Evolutionary conservation across 176 grass and related monocot genomes (phyloP), one percentile per base, ranked within the genome.

Genomic region (Tillandsia fasciculata): DNA sequence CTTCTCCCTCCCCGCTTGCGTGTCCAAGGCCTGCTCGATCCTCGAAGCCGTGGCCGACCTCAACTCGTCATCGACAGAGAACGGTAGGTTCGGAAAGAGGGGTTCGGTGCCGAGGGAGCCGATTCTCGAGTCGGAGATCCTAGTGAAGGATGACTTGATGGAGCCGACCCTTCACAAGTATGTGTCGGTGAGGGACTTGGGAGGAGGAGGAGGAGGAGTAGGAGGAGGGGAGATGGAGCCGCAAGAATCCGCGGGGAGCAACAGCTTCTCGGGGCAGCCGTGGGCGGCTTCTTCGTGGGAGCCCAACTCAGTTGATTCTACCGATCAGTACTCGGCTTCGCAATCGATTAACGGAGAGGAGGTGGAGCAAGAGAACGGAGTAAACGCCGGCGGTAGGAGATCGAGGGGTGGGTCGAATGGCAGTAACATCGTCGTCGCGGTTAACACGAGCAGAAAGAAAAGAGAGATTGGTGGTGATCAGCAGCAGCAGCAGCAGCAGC

Each of bases 1-100:
- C 2, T 90, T 97, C 75, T 85, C 89, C 26, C 81, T 97, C 72
- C 94, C 94, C 2, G 94, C 84, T 27, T 97, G 94, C 42, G 83
- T 97, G 42, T 93, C 94, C 3, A 93, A 97, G 82, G 89, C 94
- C 69, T 92, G 86, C 69, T 97, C 94, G n/a, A 97, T 97, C 51
- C 86, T 97, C 2, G 89, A 97, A 76, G 94, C 94, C 3, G 94
- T 97, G 12, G 94, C 89, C 0, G 86, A 93, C 48, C 87, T 97
- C 77, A 90, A 97, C 77, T 93, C 89, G 0, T 83, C 84, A 0
- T 83, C 87, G 0, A 87, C 94, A 11, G 86, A 88, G 56, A 85
- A 80, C 8, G 61, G 72, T 20, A 74, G 74, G 72, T 71, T 79
- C 17, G 63, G 75, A 15, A 72, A 42, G 2, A 49, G 53, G 53